Percentiles rank a stretch among this genome's conserved stretches.
phyloP scores from a whole-genome alignment of 139 green algal genomes.

The Tetradesmus obliquus region DNA sequence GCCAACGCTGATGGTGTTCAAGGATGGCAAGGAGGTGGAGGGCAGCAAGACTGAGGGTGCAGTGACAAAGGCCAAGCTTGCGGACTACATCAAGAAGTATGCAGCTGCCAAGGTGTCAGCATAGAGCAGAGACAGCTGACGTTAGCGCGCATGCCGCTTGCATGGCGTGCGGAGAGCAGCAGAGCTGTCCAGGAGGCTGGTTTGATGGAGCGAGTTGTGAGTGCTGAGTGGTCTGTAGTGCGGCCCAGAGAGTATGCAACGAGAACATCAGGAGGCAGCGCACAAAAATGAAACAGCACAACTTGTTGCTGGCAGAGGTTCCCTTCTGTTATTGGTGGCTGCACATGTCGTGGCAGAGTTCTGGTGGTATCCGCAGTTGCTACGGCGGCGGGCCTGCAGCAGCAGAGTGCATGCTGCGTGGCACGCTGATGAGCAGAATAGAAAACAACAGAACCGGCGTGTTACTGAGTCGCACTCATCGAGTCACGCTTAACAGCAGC shows the following conservation, averaged over 20 bases:
- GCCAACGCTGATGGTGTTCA: constrained; percentile 94
- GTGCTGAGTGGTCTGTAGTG: background rate
- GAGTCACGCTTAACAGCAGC: background rate
- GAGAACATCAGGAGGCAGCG: background rate
- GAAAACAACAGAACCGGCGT: background rate
- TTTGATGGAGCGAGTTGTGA: background rate
- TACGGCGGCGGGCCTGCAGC: too few relatives aligned
- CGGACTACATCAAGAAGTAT: constrained; percentile 79
- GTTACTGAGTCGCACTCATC: background rate
- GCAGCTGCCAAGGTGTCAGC: constrained; percentile 22
- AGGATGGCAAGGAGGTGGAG: constrained; percentile 84
- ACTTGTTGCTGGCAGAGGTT: background rate
- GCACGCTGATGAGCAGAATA: background rate
- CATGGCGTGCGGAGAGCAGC: background rate
- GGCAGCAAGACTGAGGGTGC: constrained; percentile 90
- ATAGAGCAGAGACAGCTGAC: background rate
- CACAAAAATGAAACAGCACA: background rate
- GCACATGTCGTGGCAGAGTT: background rate
- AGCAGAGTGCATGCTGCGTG: background rate
- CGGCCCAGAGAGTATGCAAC: background rate
- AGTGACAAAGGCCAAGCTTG: constrained; percentile 80
- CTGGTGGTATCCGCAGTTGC: background rate
- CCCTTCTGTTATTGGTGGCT: background rate
- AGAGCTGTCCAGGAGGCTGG: background rate
- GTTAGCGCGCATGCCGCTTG: background rate